Percentiles rank a stretch among this genome's conserved stretches.
These are phyloP conservation scores for Amylostereum areolatum DNA, from an alignment of 1,284 basidiomycete genomes.

Conservation along the genomic window DNA sequence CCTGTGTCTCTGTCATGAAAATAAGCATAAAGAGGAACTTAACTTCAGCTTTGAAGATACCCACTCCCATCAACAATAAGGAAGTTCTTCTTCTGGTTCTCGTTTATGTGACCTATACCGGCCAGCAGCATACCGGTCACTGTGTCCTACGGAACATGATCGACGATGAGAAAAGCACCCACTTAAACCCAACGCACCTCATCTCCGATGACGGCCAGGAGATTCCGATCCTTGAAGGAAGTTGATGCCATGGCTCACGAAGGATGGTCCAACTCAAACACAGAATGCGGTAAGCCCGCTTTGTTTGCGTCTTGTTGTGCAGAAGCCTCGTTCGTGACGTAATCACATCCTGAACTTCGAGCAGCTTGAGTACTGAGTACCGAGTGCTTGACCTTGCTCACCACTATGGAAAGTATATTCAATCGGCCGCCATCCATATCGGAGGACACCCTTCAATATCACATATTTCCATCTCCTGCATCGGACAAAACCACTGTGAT, in stretches of 20 bases:
- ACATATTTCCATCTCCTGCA: slow-evolving; percentile 51
- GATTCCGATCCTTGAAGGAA: slow-evolving; percentile 75
- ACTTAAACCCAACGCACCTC: slow-evolving; percentile 51
- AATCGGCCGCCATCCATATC: slow-evolving; percentile 69
- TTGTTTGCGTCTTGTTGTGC: no score
- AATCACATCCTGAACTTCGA: no score
- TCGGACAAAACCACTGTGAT: slow-evolving; percentile 57
- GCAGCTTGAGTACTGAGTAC: no score
- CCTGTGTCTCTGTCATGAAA: slow-evolving; percentile 69
- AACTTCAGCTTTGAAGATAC: slow-evolving; percentile 22
- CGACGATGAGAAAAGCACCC: not conserved
- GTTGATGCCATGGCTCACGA: slow-evolving; percentile 31
- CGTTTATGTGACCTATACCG: slow-evolving; percentile 85
- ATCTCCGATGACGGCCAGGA: slow-evolving; percentile 93
- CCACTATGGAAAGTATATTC: slow-evolving; percentile 35
- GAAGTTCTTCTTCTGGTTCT: slow-evolving; percentile 93
- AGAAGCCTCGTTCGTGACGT: no score
- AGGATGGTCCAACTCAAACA: not conserved
- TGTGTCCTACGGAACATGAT: slow-evolving; percentile 62
- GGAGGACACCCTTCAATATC: slow-evolving; percentile 81
- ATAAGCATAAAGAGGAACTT: slow-evolving; percentile 2
- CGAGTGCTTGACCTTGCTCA: no score
- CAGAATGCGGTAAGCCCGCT: no score
- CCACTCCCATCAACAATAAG: slow-evolving; percentile 86
- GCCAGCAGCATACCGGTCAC: slow-evolving; percentile 91